phyloP scores from a whole-genome alignment of 495 filamentous ascomycete genomes.

The Neurospora tetraspora region DNA sequence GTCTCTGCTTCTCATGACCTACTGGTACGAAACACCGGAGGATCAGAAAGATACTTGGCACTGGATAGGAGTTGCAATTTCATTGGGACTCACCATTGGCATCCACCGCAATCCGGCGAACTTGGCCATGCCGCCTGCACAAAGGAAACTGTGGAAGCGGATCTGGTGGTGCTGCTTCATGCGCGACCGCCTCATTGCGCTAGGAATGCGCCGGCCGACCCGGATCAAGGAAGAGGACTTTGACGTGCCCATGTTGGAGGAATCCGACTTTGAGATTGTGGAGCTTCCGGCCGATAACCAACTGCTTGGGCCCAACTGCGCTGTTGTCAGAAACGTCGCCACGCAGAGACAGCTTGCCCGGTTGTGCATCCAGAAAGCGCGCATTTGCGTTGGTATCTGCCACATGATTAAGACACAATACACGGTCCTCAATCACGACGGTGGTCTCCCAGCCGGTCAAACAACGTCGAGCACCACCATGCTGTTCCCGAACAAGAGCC shows the following conservation, averaged over 20 bases:
- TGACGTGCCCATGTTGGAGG: constrained; percentile 76
- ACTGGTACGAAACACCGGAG: constrained; percentile 84
- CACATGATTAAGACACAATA: constrained; percentile 80
- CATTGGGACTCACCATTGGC: constrained; percentile 73
- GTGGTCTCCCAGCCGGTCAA: constrained; percentile 38
- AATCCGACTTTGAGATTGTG: constrained; percentile 75
- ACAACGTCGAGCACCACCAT: constrained; percentile 73
- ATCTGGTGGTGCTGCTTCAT: constrained; percentile 96
- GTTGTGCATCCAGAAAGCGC: constrained; percentile 87
- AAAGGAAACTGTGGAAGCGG: constrained; percentile 73
- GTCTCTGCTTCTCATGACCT: constrained; percentile 74
- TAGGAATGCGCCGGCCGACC: constrained; percentile 84
- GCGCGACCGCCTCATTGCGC: constrained; percentile 75
- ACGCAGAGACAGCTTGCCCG: constrained; percentile 65
- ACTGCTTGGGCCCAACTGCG: constrained; percentile 55
- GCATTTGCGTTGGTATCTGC: constrained; percentile 77
- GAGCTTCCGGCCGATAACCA: constrained; percentile 52
- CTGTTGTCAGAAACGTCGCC: constrained; percentile 49
- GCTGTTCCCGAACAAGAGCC: constrained; percentile 76
- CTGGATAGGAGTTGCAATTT: constrained; percentile 84
- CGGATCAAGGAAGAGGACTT: constrained; percentile 84
- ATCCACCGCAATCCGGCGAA: constrained; percentile 73
- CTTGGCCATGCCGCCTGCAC: constrained; percentile 52
- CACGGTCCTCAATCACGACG: constrained; percentile 74
- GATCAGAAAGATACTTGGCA: constrained; percentile 89